Evolutionary conservation across 352 stramenopile genomes (phyloP).

Genomic region (Phytophthora tubulina): DNA sequence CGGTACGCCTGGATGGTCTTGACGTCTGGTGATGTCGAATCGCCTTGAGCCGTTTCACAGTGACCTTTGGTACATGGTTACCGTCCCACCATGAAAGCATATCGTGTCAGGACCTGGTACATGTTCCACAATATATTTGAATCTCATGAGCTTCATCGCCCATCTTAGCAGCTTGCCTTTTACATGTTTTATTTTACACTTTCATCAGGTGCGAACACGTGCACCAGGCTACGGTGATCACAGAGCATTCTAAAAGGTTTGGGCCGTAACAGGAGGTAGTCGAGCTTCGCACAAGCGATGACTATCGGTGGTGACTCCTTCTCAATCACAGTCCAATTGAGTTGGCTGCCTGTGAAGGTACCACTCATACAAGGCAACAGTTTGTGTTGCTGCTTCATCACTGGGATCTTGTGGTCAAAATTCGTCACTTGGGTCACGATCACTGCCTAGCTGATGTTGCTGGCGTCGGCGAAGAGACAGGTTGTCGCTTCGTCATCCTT

Average conservation of each 20-base stretch:
- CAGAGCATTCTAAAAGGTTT: not conserved
- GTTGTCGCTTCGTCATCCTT: not conserved
- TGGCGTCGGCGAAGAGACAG: not conserved
- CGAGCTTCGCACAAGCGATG: not conserved
- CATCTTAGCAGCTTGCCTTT: not conserved
- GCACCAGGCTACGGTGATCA: not conserved
- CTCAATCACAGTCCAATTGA: slow-evolving; percentile 1
- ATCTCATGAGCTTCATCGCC: not conserved
- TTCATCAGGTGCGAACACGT: not conserved
- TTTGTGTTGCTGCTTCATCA: not conserved
- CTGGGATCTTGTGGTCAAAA: not conserved
- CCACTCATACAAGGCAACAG: not conserved
- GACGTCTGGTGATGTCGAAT: no score
- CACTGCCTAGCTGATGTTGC: not conserved
- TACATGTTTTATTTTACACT: not conserved
- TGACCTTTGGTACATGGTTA: not conserved
- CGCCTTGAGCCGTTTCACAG: not conserved
- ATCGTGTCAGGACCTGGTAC: not conserved
- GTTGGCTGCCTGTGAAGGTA: not conserved
- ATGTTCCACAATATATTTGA: not conserved
- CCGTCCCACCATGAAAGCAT: not conserved
- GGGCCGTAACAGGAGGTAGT: not conserved
- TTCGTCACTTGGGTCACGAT: not conserved
- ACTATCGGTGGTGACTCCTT: not conserved
- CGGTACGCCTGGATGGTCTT: not conserved